Base-by-base conservation (phyloP, 805 yeast species). In the Sugiyamaella qingdaonensis region DNA sequence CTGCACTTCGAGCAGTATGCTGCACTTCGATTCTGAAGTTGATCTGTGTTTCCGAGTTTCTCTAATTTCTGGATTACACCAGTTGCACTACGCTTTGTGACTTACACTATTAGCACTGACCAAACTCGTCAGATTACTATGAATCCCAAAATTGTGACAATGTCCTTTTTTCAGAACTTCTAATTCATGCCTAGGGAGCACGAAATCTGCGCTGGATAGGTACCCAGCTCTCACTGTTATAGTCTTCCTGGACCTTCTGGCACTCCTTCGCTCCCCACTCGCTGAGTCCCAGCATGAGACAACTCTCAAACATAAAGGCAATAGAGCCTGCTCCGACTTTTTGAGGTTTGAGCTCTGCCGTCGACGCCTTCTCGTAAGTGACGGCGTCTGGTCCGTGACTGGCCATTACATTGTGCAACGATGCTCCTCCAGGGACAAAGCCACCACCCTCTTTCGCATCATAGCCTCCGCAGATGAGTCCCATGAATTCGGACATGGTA, bases 351-450 rank as follows among this genome's bases (percentile, higher is more conserved):
- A 61, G 61, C 4, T 48, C 58, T 9, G 52, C 51, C 2, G 49
- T 56, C 2, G 65, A 55, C 4, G 66, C 67, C 31, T 57, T 58
- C 34, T 60, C 57, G 49, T 54, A 63, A 2, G 64, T 58, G n/a
- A 46, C 60, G 16, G 61, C 57, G 27, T 62, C 68, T 9, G 65
- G 66, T 7, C 68, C 68, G 43, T 64, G 68, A 10, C 68, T 56
- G 2, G 65, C 56, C 58, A 64, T 59, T 11, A 61, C 66, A 34
- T 63, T 64, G 35, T 64, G 66, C 37, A 64, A 44, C 14, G 67
- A 63, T 2, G 68, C 68, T n/a, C 68, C 66, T 18, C 68, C 68
- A 8, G 68, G 68, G 2, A 45, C 55, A 55, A 64, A 64, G n/a
- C 62, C 68, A 14, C 57, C 62, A 0, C 62, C 59, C 8, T 60